Evolutionary conservation across 805 yeast genomes (phyloP), one percentile per base, ranked within the genome.

Genomic region (Kregervanrija pseudodelftensis): DNA sequence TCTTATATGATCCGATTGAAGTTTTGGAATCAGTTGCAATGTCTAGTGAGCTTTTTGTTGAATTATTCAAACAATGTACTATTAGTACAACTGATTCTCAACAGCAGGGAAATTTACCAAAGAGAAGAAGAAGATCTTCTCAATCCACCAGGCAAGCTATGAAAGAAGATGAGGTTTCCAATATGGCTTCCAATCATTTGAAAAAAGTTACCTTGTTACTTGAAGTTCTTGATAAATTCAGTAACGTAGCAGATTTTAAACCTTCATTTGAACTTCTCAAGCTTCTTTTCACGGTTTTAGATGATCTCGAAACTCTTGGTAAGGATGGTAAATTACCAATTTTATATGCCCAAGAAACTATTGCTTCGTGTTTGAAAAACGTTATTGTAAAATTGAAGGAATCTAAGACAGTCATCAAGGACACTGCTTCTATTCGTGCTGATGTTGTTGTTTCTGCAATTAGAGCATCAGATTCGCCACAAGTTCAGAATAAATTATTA

Each of bases 281-380:
- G 34, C 39, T 59, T n/a, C 48, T 66, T 11, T 81, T 85, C 65
- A 75, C 75, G 50, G 68, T 82, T 33, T 67, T 85, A 41, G 77
- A 86, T 42, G 93, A 85, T 60, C 68, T 85, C 51, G 93, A 85
- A 60, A 80, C 95, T 30, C 71, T 93, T 40, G 96, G 95, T 37
- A 80, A 79, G 51, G 98, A 90, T 60, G 95, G 96, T 36, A 87
- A 88, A 46, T 69, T 93, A 49, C 96, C 99, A 4, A 91, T 91
- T 4, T 70, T 86, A 38, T 91, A 90, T 55, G 83, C 95, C 1
- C 95, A 93, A 66, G 97, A 93, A 61, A 79, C 91, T 0, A 68
- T 93, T 48, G 93, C 96, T 2, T 77, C 85, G 37, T 86, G 95
- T 61, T 82, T 93, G 85, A 72, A 81, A 40, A 76, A 79, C 50